Evolutionary conservation across 139 green algal genomes (phyloP).

Genomic region (Coelastrella sp.): DNA sequence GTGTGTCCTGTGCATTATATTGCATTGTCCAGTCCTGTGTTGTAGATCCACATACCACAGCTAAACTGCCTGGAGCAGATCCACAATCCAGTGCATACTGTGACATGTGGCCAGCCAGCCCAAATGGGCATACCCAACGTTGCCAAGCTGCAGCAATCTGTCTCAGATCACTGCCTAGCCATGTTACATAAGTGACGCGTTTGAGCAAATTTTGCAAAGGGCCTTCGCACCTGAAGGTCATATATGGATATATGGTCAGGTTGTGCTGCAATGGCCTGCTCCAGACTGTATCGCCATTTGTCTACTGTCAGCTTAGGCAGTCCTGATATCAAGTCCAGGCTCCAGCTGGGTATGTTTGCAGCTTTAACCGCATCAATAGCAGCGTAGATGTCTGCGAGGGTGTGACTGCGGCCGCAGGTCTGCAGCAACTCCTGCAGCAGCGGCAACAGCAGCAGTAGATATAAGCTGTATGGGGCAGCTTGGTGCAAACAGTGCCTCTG

Average conservation of each 20-base stretch:
- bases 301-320: conserved; percentile 81
- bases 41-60: no score
- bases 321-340: conserved; percentile 90
- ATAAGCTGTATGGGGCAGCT: background rate
- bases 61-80: no score
- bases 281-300: conserved; percentile 79
- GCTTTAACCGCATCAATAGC: conserved; percentile 78
- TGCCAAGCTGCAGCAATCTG: no score
- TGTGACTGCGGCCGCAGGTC: conserved; percentile 82
- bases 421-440: conserved; percentile 71
- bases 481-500: no score
- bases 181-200: background rate
- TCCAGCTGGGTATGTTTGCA: conserved; percentile 81
- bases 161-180: no score
- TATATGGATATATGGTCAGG: conserved; percentile 95
- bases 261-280: conserved; percentile 67
- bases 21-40: no score
- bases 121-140: no score
- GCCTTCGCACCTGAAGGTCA: conserved; percentile 87
- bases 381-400: conserved; percentile 71
- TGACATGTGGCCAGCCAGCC: background rate
- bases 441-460: background rate
- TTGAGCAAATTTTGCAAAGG: no score
- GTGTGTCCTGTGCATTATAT: no score
- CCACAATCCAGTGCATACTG: no score